phyloP scores from a whole-genome alignment of 257 asterid genomes.

The Anisodus acutangulus region DNA sequence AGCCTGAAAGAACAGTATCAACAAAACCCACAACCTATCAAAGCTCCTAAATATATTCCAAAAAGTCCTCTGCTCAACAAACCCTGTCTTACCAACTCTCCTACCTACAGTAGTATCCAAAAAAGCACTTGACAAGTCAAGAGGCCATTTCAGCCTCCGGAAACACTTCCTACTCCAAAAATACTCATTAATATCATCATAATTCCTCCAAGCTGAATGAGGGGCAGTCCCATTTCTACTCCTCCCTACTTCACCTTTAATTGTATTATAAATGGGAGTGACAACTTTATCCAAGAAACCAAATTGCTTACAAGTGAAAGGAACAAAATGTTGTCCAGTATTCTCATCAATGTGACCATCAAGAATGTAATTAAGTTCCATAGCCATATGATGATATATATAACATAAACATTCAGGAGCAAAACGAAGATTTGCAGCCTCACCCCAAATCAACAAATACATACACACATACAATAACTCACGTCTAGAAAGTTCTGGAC shows the following conservation, averaged over 20 bases:
- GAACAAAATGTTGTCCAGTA: slow-evolving; percentile 72
- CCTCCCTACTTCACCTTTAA: slow-evolving; percentile 80
- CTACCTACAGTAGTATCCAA: slow-evolving; percentile 49
- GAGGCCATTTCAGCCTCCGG: slow-evolving; percentile 80
- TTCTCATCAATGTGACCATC: slow-evolving; percentile 73
- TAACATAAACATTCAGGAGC: slow-evolving; percentile 87
- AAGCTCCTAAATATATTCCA: slow-evolving; percentile 93
- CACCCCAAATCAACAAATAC: slow-evolving; percentile 86
- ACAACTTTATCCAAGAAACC: slow-evolving; percentile 68
- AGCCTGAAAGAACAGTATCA: slow-evolving; percentile 89
- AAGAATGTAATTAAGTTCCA: slow-evolving; percentile 77
- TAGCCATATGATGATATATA: slow-evolving; percentile 85
- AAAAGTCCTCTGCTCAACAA: slow-evolving; percentile 94
- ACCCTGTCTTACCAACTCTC: slow-evolving; percentile 93
- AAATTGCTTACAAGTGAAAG: slow-evolving; percentile 64
- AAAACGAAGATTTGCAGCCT: slow-evolving; percentile 82
- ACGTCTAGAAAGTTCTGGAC: slow-evolving; percentile 62
- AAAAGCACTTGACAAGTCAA: slow-evolving; percentile 63
- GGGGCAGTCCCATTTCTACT: slow-evolving; percentile 95
- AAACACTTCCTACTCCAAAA: slow-evolving; percentile 94
- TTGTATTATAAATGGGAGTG: slow-evolving; percentile 63
- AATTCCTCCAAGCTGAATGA: slow-evolving; percentile 97
- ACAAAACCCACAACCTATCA: slow-evolving; percentile 87
- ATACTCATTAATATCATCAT: slow-evolving; percentile 91
- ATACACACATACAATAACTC: slow-evolving; percentile 84